phyloP scores from a whole-genome alignment of 805 yeast species.

The Starmerella potacharoeniae region DNA sequence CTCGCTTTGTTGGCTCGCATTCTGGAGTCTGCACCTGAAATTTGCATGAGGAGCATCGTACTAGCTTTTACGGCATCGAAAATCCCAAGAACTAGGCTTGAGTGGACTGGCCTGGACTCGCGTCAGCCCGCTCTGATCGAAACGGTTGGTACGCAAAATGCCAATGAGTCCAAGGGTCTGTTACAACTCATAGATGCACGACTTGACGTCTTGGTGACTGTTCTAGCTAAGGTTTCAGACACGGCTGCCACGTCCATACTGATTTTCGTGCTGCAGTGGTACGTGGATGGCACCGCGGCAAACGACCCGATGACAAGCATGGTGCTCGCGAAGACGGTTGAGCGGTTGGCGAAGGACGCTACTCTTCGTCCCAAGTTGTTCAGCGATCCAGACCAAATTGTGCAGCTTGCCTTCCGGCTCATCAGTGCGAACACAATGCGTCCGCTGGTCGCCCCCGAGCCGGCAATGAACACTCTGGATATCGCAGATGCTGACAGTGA shows the following conservation, averaged over 20 bases:
- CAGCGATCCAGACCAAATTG: conserved; percentile 45
- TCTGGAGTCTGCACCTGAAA: background rate
- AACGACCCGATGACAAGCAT: conserved; percentile 35
- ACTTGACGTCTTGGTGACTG: conserved; percentile 32
- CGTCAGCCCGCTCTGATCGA: conserved; percentile 8
- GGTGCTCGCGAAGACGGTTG: conserved; percentile 27
- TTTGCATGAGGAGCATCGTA: background rate
- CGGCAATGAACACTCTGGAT: conserved; percentile 19
- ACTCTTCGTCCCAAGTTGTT: conserved; percentile 45
- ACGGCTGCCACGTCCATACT: conserved; percentile 38
- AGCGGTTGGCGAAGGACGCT: conserved; percentile 7
- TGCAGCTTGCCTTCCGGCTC: conserved; percentile 39
- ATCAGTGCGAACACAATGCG: conserved; percentile 20
- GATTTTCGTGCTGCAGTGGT: conserved; percentile 42
- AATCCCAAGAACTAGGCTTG: conserved; percentile 2
- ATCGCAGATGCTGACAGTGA: conserved; percentile 15
- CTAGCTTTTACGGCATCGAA: background rate
- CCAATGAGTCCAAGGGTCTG: background rate
- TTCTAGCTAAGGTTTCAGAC: conserved; percentile 43
- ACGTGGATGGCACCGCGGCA: conserved; percentile 27
- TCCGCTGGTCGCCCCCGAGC: background rate
- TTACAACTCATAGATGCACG: conserved; percentile 34
- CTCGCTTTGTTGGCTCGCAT: background rate
- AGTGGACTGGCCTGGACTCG: conserved; percentile 1
- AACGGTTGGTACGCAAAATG: background rate